A percentile compares a stretch with the other conserved stretches of the same genome.
phyloP scores from a whole-genome alignment of 441 rosid genomes.

The Euphorbia schlechtendalii region DNA sequence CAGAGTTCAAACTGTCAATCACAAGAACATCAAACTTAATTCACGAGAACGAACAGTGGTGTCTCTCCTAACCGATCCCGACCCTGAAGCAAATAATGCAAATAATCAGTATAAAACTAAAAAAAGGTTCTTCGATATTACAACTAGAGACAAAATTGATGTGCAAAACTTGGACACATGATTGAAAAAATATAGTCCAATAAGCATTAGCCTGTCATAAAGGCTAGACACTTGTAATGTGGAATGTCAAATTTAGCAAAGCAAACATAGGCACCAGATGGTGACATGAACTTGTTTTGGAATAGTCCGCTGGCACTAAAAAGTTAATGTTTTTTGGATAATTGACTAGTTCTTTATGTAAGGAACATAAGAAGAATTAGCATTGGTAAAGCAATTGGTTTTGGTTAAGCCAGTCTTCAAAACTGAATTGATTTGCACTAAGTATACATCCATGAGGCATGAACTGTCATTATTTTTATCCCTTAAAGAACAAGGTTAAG shows the following conservation, averaged over 20 bases:
- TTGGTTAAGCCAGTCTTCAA: not conserved
- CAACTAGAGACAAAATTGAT: not conserved
- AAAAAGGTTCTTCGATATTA: no score
- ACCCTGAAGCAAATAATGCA: not conserved
- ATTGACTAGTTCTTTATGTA: not conserved
- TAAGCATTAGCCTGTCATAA: not conserved
- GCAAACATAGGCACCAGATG: not conserved
- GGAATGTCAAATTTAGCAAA: not conserved
- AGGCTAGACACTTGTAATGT: not conserved
- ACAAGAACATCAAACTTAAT: not conserved
- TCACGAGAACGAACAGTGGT: not conserved
- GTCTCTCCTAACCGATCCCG: not conserved
- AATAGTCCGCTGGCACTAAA: not conserved
- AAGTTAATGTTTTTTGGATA: not conserved
- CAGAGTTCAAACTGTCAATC: not conserved
- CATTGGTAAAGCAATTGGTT: not conserved
- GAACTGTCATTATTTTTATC: not conserved
- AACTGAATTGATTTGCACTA: not conserved
- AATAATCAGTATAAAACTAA: not conserved
- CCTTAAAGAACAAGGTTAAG: constrained; percentile 2
- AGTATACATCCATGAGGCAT: not conserved
- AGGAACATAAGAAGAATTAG: not conserved
- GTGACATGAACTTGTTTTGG: not conserved
- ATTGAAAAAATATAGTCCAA: not conserved
- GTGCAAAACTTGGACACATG: not conserved